Evolutionary conservation across 768 basidiomycete genomes (phyloP), one percentile per base, ranked within the genome.

Genomic region (Tylopilus subfusipes): DNA sequence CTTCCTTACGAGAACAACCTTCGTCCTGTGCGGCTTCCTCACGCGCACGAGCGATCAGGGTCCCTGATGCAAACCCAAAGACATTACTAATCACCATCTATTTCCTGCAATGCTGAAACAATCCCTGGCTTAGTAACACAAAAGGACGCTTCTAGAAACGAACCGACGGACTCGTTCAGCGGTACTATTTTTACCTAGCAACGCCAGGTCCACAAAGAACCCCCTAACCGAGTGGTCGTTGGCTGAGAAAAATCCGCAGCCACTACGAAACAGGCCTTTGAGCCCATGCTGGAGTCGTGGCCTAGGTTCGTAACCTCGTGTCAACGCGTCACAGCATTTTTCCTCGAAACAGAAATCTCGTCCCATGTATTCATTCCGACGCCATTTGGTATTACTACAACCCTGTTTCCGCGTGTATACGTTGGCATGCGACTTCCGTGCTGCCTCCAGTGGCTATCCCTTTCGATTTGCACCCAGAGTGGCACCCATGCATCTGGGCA

Each of bases 371-470:
- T 61, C 62, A 62, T 44, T 56, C 42, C 42, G 50, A 53, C 29
- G 30, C 40, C 43, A 55, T 51, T 61, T 61, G 51, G 31, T 33
- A 57, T 53, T 61, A 40, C 59, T 51, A 46, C 62, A 53, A 53
- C 55, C 57, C 65, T 62, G 57, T 56, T 59, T 52, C 63, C 57
- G 63, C 64, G 40, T 66, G 65, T 53, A 51, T 34, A 2, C 10
- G 22, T 24, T 42, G 56, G 34, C 63, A 59, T 52, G 64, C 63
- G 50, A 56, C 43, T 43, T 58, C 62, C 64, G 53, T 22, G 55
- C 53, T 34, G 42, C 40, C 49, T 40, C 31, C 45, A 57, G 47
- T 9, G 56, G 22, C 52, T 55, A 36, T 50, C 34, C 43, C 44
- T 36, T 43, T 45, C 25, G 33, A 42, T 45, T 38, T 24, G 13